These are phyloP conservation scores for Firmiana major DNA, from an alignment of 345 rosid species.

Conservation along the genomic window DNA sequence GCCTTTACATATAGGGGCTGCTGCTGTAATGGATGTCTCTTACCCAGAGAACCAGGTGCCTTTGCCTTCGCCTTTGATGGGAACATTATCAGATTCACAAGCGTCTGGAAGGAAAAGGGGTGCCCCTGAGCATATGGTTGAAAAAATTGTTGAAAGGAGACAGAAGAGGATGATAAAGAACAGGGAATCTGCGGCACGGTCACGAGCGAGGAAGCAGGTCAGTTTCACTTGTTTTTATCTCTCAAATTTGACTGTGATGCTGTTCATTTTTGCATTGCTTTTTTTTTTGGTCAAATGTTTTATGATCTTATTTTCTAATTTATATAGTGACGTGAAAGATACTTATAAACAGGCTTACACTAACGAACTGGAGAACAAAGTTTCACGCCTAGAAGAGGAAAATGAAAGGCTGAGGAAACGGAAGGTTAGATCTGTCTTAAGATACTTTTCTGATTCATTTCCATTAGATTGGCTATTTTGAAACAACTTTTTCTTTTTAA, in stretches of 20 bases:
- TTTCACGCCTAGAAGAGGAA: slow-evolving; percentile 88
- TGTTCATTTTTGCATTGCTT: not conserved
- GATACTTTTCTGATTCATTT: not conserved
- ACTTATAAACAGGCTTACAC: slow-evolving; percentile 76
- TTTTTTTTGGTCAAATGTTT: not conserved
- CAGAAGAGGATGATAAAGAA: slow-evolving; percentile 98
- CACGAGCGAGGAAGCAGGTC: slow-evolving; percentile 97
- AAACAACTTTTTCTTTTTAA: slow-evolving; percentile 6
- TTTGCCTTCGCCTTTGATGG: slow-evolving; percentile 68
- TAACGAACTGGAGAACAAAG: slow-evolving; percentile 88
- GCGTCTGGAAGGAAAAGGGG: slow-evolving; percentile 80
- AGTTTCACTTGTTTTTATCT: slow-evolving; percentile 6
- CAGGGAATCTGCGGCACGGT: slow-evolving; percentile 97
- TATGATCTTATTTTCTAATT: not conserved
- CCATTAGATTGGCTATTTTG: slow-evolving; percentile 5
- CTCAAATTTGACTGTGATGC: not conserved
- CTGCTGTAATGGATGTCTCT: slow-evolving; percentile 63
- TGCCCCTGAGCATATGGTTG: slow-evolving; percentile 54
- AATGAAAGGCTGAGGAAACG: slow-evolving; percentile 81
- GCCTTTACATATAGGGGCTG: slow-evolving; percentile 42
- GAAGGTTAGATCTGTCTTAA: slow-evolving; percentile 46
- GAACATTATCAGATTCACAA: slow-evolving; percentile 75
- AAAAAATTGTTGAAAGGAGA: slow-evolving; percentile 86
- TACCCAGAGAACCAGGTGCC: slow-evolving; percentile 63
- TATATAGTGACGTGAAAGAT: slow-evolving; percentile 17